phyloP scores from a whole-genome alignment of 129 eudicot genomes.

The Arctium lappa region DNA sequence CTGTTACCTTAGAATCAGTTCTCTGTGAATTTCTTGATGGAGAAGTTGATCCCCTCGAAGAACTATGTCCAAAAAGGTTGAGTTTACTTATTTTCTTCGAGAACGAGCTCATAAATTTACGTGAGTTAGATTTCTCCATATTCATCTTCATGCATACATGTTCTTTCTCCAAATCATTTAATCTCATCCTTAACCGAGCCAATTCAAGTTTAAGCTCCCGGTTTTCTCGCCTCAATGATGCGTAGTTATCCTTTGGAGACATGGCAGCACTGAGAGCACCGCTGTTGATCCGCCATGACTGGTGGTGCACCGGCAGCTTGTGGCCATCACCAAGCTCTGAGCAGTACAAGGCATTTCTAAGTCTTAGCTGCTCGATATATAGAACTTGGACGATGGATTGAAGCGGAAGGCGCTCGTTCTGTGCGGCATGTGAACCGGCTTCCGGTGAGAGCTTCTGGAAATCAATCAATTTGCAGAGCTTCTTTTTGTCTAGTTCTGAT shows the following conservation, averaged over 20 bases:
- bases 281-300: constrained; percentile 90
- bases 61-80: constrained; percentile 64
- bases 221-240: constrained; percentile 88
- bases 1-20: constrained; percentile 75
- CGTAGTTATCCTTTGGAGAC: constrained; percentile 96
- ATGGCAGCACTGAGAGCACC: constrained; percentile 95
- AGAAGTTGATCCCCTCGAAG: constrained; percentile 74
- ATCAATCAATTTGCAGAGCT: constrained; percentile 76
- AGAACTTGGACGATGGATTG: constrained; percentile 96
- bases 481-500: constrained; percentile 74
- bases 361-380: constrained; percentile 81
- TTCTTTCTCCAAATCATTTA: constrained; percentile 92
- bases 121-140: constrained; percentile 68
- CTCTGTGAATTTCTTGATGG: constrained; percentile 81
- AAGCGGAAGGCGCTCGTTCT: constrained; percentile 93
- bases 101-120: constrained; percentile 77
- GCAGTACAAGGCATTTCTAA: constrained; percentile 61
- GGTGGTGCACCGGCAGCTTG: constrained; percentile 60
- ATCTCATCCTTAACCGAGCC: constrained; percentile 84
- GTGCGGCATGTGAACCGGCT: constrained; percentile 92
- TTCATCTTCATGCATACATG: constrained; percentile 94
- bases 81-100: constrained; percentile 71
- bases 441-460: constrained; percentile 93
- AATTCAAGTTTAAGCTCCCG: constrained; percentile 90
- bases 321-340: constrained; percentile 67